Base-by-base conservation (phyloP, 2,329 filamentous ascomycete species). In the Malbranchea zuffiana region DNA sequence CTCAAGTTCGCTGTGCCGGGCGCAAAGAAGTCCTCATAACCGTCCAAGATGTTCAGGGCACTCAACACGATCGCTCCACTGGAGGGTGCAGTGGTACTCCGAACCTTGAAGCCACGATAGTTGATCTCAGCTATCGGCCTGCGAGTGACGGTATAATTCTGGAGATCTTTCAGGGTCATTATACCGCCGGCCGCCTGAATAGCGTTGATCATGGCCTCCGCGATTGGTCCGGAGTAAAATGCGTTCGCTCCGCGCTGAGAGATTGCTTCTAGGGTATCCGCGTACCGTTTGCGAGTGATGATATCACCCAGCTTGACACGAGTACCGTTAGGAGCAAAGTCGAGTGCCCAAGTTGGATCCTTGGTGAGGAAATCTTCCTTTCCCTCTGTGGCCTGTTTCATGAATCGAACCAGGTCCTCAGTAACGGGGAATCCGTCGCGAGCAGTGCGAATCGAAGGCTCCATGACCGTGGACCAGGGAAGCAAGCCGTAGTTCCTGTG, bases 281-380 rank as follows among this genome's bases (percentile, higher is more conserved):
- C 86, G 53, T 87, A 93, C 40, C 87, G 73, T 51, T 78, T 81
- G 29, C 87, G 70, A 0, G 80, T 87, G 51, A 96, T 85, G 0
- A 61, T 79, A 32, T 93, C 83, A 12, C 83, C 84, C 2, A 86
- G 60, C 12, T 71, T 65, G 0, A 94, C 50, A 2, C 83, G 65
- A 0, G 71, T 79, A 3, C 86, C 88, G 42, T 87, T 77, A 0
- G 85, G 85, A 2, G 85, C 86, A 62, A 95, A 95, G 54, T 95
- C 88, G 32, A 82, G 57, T 0, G 87, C 84, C 80, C 85, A 96
- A 3, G 75, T 73, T 0, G 80, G 77, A 39, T 95, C 76, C 3
- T 81, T 68, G 0, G 77, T 64, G 0, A 95, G 62, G 50, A 93
- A 94, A 47, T 84, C 70, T 32, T 69, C 59, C 5, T 65, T 48